These are phyloP conservation scores for Haberlea rhodopensis DNA, from an alignment of 257 asterid species.

Conservation along the genomic window DNA sequence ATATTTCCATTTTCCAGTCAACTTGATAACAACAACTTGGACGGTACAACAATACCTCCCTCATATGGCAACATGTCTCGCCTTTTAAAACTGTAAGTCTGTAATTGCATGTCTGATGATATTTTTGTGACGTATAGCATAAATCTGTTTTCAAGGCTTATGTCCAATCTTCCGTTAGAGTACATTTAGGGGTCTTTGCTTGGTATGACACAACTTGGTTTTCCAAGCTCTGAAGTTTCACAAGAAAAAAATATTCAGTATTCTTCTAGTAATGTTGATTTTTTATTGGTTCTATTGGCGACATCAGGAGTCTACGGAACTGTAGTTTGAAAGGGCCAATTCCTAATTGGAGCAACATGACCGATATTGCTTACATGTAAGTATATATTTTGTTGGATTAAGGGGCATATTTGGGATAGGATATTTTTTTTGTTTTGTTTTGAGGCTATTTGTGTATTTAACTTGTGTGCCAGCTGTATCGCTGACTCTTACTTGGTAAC, in stretches of 20 bases:
- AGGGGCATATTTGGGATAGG: too few relatives aligned
- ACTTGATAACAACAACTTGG: slow-evolving; percentile 67
- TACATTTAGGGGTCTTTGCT: not conserved
- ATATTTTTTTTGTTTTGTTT: too few relatives aligned
- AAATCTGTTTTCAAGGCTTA: too few relatives aligned
- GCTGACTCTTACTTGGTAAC: slow-evolving; percentile 16
- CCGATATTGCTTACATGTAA: slow-evolving; percentile 71
- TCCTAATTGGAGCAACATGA: slow-evolving; percentile 73
- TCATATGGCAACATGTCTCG: slow-evolving; percentile 56
- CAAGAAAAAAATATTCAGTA: slow-evolving; percentile 4
- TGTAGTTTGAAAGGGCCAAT: slow-evolving; percentile 81
- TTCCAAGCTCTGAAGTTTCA: slow-evolving; percentile 7
- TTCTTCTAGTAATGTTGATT: slow-evolving; percentile 18
- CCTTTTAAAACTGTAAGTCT: slow-evolving; percentile 57
- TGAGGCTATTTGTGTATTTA: too few relatives aligned
- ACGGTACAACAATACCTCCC: slow-evolving; percentile 52
- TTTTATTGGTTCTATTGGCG: slow-evolving; percentile 24
- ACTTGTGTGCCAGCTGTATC: not conserved
- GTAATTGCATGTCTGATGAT: too few relatives aligned
- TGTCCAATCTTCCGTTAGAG: not conserved
- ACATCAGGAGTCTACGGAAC: slow-evolving; percentile 94
- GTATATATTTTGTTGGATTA: slow-evolving; percentile 22
- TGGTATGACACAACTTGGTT: not conserved
- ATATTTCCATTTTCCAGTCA: slow-evolving; percentile 43
- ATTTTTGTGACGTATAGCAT: too few relatives aligned